Conservation (phyloP, 225 moss, liverwort and hornwort genomes). For the Physcomitrellopsis africana region DNA sequence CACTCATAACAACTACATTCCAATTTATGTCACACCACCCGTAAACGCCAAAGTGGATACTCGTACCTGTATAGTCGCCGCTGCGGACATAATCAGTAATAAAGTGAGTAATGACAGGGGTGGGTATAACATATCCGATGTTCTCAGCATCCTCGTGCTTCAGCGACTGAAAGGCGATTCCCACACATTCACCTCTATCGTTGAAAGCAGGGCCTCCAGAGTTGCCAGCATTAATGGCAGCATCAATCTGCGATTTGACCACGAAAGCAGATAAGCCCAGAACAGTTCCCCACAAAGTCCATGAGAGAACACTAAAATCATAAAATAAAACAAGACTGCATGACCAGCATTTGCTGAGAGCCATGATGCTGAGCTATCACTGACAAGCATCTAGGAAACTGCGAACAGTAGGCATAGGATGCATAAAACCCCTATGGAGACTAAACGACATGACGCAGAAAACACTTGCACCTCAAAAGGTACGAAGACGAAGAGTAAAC, state of each 20-base stretch:
- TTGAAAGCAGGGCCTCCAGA: conserved; percentile 99
- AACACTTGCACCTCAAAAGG: conserved; percentile 1
- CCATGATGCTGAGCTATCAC: background rate
- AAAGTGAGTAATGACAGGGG: conserved; percentile 96
- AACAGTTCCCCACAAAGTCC: conserved; percentile 17
- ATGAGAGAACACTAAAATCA: background rate
- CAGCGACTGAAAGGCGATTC: conserved; percentile 96
- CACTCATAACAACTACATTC: background rate
- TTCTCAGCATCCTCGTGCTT: conserved; percentile 99
- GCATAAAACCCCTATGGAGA: background rate
- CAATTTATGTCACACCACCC: background rate
- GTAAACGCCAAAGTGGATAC: background rate
- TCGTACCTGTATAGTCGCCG: conserved; percentile 92
- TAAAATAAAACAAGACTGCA: conserved; percentile 1
- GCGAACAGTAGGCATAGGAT: background rate
- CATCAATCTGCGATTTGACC: conserved; percentile 76
- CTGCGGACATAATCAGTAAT: conserved; percentile 88
- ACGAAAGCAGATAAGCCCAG: conserved; percentile 15
- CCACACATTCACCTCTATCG: conserved; percentile 97
- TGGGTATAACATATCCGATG: conserved; percentile 98
- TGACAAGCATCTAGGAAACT: background rate
- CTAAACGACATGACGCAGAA: background rate
- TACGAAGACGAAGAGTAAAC: background rate
- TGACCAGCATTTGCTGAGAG: background rate
- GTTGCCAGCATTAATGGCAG: conserved; percentile 98